Conservation (phyloP, 345 rosid genomes). For the Camelina neglecta region DNA sequence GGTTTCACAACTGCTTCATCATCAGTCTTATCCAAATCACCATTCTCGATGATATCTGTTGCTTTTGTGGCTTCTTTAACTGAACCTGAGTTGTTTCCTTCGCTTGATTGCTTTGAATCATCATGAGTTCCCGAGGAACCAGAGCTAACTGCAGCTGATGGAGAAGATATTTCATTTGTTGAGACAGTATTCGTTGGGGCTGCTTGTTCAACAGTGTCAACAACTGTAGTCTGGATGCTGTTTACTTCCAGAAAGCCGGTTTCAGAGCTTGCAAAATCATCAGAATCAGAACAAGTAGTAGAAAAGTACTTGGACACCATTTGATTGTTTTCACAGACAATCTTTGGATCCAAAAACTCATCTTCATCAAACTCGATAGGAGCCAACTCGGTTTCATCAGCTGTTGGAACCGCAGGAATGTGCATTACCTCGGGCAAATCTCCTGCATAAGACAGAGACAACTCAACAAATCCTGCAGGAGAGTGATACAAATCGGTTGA, state of each 20-base stretch:
- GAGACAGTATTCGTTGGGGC: constrained; percentile 74
- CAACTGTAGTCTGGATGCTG: constrained; percentile 49
- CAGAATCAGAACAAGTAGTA: constrained; percentile 61
- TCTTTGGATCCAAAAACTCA: constrained; percentile 90
- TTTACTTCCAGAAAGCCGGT: constrained; percentile 55
- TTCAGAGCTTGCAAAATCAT: constrained; percentile 49
- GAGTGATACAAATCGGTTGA: constrained; percentile 93
- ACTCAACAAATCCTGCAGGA: constrained; percentile 87
- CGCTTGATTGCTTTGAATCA: constrained; percentile 50
- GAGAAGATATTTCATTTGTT: constrained; percentile 73
- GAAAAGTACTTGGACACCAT: constrained; percentile 91
- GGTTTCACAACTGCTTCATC: constrained; percentile 59
- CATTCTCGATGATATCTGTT: constrained; percentile 34
- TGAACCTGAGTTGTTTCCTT: constrained; percentile 46
- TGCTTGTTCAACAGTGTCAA: constrained; percentile 44
- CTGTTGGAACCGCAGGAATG: constrained; percentile 47
- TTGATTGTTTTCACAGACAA: constrained; percentile 84
- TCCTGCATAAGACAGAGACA: constrained; percentile 76
- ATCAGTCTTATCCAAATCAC: constrained; percentile 24
- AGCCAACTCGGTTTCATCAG: constrained; percentile 50
- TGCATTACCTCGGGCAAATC: constrained; percentile 82
- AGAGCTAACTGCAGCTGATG: constrained; percentile 50
- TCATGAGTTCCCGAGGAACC: constrained; percentile 50
- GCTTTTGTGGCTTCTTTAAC: constrained; percentile 45
- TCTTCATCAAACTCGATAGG: constrained; percentile 64